Percentiles rank a stretch among this genome's conserved stretches.
These are phyloP conservation scores for Neonectria coccinea DNA, from an alignment of 2,329 filamentous ascomycete species.

Conservation along the genomic window DNA sequence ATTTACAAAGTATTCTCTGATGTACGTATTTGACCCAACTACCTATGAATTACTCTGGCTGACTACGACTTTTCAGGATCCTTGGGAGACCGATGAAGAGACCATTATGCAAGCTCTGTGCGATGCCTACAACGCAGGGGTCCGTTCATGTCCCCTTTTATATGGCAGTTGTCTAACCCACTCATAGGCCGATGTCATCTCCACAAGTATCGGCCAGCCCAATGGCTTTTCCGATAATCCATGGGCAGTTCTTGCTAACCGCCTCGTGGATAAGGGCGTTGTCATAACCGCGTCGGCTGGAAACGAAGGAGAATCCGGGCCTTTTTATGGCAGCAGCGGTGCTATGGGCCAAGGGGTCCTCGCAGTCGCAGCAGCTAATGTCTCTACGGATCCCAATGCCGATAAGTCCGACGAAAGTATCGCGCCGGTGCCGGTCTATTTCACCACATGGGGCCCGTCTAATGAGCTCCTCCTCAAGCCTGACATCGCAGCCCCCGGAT, in stretches of 20 bases:
- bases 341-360: conserved; percentile 50
- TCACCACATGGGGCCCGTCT: conserved; percentile 64
- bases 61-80: conserved; percentile 32
- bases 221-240: conserved; percentile 56
- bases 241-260: conserved; percentile 56
- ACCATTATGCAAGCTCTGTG: conserved; percentile 53
- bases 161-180: background rate
- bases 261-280: conserved; percentile 58
- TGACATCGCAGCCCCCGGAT: conserved; percentile 62
- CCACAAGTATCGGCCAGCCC: conserved; percentile 53
- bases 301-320: conserved; percentile 61
- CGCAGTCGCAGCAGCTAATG: conserved; percentile 53
- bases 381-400: conserved; percentile 57
- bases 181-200: conserved; percentile 57
- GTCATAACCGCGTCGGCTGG: conserved; percentile 64
- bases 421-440: conserved; percentile 55
- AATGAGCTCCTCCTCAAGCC: conserved; percentile 65
- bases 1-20: conserved; percentile 59
- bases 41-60: background rate
- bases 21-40: conserved; percentile 28
- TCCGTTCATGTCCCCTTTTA: conserved; percentile 25
- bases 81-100: conserved; percentile 49
- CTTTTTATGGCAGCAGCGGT: conserved; percentile 57
- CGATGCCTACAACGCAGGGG: conserved; percentile 52
- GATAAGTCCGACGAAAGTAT: conserved; percentile 43